Evolutionary conservation across 1,139 yeast genomes (phyloP).

Genomic region (Taiozyma sp.): DNA sequence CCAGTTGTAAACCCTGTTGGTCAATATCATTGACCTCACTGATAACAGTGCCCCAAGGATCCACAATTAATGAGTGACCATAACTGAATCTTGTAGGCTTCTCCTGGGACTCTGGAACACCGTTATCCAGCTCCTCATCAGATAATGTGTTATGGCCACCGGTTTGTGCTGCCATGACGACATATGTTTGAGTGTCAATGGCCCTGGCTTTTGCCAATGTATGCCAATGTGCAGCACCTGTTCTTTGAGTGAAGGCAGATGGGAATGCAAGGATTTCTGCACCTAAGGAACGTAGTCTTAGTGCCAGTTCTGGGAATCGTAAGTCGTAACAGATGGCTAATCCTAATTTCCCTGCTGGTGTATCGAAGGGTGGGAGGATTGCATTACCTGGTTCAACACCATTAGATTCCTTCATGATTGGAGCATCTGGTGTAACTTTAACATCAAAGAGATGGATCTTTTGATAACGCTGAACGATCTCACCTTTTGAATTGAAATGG

Average conservation of each 20-base stretch:
- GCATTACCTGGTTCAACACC: constrained; percentile 75
- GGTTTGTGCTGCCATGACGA: constrained; percentile 87
- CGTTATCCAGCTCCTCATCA: constrained; percentile 27
- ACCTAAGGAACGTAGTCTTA: constrained; percentile 59
- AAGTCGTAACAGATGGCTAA: constrained; percentile 82
- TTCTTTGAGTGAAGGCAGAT: constrained; percentile 85
- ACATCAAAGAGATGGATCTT: constrained; percentile 90
- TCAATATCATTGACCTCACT: constrained; percentile 51
- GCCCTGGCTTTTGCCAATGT: constrained; percentile 77
- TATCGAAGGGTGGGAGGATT: constrained; percentile 50
- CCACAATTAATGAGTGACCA: constrained; percentile 82
- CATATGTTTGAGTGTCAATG: constrained; percentile 80
- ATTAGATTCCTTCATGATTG: constrained; percentile 61
- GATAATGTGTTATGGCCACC: constrained; percentile 60
- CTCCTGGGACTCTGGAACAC: constrained; percentile 29
- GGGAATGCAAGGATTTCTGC: constrained; percentile 81
- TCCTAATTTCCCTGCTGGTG: constrained; percentile 62
- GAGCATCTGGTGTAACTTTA: constrained; percentile 62
- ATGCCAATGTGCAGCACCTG: constrained; percentile 92
- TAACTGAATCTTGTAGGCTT: constrained; percentile 47
- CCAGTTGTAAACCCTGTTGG: constrained; percentile 46
- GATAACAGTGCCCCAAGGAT: constrained; percentile 85
- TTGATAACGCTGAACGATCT: constrained; percentile 62
- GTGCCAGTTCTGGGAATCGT: constrained; percentile 79
- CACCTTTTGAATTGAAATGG: constrained; percentile 64